These are phyloP conservation scores for Elymus sibiricus DNA, from an alignment of 176 grass and related monocot species.

Conservation along the genomic window DNA sequence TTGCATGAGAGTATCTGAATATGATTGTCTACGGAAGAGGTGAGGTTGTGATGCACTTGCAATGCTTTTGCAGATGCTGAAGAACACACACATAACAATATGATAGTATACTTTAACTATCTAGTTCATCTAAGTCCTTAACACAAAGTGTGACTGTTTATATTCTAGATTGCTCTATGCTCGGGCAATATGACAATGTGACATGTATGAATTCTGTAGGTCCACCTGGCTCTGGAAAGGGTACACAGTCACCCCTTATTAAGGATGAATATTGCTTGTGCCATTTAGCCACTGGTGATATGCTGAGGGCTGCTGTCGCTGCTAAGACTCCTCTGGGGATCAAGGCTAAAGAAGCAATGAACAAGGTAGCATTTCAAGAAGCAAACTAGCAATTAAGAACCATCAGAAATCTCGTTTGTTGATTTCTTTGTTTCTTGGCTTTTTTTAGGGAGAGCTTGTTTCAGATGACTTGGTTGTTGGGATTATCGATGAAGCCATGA, in stretches of 20 bases:
- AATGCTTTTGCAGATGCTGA: background rate
- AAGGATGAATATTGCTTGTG: constrained; percentile 96
- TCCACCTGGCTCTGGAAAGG: constrained; percentile 93
- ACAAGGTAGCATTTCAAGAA: constrained; percentile 54
- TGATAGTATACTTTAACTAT: background rate
- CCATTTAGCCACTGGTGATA: constrained; percentile 98
- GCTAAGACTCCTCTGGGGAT: constrained; percentile 89
- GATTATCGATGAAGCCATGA: constrained; percentile 98
- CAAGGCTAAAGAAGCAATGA: constrained; percentile 96
- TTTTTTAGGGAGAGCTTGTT: constrained; percentile 85
- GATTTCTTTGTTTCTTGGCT: constrained; percentile 21
- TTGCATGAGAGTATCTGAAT: background rate
- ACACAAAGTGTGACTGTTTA: background rate
- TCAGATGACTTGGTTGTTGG: constrained; percentile 94
- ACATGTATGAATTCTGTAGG: constrained; percentile 41
- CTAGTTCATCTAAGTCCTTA: background rate
- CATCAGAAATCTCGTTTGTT: background rate
- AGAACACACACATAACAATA: background rate
- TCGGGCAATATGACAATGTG: background rate
- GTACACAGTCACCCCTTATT: constrained; percentile 88
- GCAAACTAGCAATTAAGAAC: background rate
- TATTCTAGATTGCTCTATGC: background rate
- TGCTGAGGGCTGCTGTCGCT: constrained; percentile 90
- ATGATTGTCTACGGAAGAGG: background rate
- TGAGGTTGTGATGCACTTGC: background rate